Conservation (phyloP, 208 protist genomes). For the Wallacemonas sp. region DNA sequence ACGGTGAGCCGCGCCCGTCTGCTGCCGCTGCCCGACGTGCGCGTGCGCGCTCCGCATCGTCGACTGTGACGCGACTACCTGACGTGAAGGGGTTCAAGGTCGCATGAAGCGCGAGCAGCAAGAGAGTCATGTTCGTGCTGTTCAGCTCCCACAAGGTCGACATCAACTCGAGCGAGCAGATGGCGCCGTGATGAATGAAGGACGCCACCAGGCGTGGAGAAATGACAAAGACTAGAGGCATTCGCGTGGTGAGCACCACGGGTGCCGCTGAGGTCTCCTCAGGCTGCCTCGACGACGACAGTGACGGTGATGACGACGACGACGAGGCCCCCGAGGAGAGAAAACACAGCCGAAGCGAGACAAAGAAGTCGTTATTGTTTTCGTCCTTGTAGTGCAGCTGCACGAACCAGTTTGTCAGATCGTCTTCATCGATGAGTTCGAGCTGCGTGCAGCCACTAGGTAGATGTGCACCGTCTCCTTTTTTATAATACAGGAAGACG, state of each 20-base stretch:
- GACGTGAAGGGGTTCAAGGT: constrained; percentile 69
- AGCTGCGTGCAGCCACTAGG: constrained; percentile 15
- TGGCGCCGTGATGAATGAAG: constrained; percentile 81
- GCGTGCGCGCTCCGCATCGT: constrained; percentile 23
- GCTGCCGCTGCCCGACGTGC: constrained; percentile 13
- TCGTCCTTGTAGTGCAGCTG: constrained; percentile 70
- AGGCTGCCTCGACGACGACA: not conserved
- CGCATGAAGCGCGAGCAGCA: constrained; percentile 58
- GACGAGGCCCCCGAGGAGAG: not conserved
- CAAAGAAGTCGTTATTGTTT: constrained; percentile 59
- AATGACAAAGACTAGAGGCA: constrained; percentile 83
- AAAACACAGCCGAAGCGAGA: constrained; percentile 65
- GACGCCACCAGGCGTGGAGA: constrained; percentile 65
- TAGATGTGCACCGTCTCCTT: constrained; percentile 10
- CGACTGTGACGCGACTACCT: constrained; percentile 50
- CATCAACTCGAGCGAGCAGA: constrained; percentile 88
- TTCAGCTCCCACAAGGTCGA: constrained; percentile 57
- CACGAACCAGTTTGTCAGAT: constrained; percentile 77
- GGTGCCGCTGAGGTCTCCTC: not conserved
- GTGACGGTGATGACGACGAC: not conserved
- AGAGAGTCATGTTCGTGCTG: constrained; percentile 37
- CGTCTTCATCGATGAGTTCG: constrained; percentile 73
- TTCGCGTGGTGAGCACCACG: constrained; percentile 15
- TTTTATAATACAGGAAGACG: constrained; percentile 49
- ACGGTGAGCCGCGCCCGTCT: constrained; percentile 16